Conservation (phyloP, 2,329 filamentous ascomycete genomes). For the Teratosphaeria zuluensis region DNA sequence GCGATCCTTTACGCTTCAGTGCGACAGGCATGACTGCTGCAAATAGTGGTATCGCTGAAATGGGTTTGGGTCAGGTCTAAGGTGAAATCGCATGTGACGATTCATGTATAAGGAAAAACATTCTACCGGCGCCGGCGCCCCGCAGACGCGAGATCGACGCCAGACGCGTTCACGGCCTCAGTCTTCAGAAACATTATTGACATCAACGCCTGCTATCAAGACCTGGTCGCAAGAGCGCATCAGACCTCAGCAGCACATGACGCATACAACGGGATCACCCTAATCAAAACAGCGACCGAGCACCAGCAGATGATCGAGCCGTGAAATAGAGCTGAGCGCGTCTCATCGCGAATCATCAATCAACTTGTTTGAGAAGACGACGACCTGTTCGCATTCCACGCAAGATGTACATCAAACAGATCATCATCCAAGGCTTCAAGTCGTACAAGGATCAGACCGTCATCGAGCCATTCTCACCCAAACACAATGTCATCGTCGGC, state of each 20-base stretch:
- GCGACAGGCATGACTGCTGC: slow-evolving; percentile 15
- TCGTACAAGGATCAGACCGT: slow-evolving; percentile 96
- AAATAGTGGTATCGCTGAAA: background rate
- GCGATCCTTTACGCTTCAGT: slow-evolving; percentile 29
- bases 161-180: background rate
- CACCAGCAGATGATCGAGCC: background rate
- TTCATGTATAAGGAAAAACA: background rate
- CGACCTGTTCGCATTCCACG: background rate
- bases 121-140: background rate
- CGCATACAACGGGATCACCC: background rate
- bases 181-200: background rate
- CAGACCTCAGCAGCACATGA: background rate
- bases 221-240: background rate
- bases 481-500: slow-evolving; percentile 96
- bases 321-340: background rate
- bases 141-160: background rate
- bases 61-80: background rate
- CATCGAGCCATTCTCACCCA: slow-evolving; percentile 94
- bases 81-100: background rate
- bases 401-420: slow-evolving; percentile 96
- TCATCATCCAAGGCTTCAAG: slow-evolving; percentile 99
- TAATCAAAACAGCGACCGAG: background rate
- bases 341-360: background rate
- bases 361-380: background rate
- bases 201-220: background rate